Evolutionary conservation across 2,329 filamentous ascomycete genomes (phyloP).

Genomic region (Aureobasidium sp.): DNA sequence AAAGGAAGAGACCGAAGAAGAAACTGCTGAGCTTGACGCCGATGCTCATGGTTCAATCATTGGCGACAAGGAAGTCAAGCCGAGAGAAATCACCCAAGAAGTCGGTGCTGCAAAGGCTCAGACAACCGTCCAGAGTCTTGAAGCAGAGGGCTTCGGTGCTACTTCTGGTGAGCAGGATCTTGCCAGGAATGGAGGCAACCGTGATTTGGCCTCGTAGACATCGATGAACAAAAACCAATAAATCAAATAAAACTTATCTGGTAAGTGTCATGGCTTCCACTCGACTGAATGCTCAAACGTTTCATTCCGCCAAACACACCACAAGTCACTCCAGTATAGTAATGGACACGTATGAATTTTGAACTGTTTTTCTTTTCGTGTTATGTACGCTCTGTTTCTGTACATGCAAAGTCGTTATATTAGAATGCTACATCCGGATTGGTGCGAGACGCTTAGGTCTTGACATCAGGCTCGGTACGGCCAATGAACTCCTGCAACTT

Average conservation of each 20-base stretch:
- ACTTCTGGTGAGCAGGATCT: not conserved
- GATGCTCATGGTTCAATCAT: constrained; percentile 41
- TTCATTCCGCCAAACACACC: not conserved
- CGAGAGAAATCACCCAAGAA: constrained; percentile 44
- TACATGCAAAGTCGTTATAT: constrained; percentile 9
- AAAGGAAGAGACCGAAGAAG: not conserved
- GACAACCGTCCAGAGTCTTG: not conserved
- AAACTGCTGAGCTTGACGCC: not conserved
- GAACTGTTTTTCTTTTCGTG: constrained; percentile 2
- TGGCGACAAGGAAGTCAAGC: constrained; percentile 45
- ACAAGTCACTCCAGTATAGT: not conserved
- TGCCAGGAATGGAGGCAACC: not conserved
- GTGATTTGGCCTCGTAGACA: not conserved
- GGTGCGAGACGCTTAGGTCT: constrained; percentile 55
- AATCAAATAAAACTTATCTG: not conserved
- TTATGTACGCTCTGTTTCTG: not conserved
- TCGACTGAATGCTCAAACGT: too few species aligned
- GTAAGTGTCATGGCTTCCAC: not conserved
- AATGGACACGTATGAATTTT: not conserved
- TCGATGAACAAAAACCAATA: not conserved
- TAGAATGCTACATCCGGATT: not conserved
- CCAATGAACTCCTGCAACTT: constrained; percentile 92
- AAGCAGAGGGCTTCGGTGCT: not conserved
- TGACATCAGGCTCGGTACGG: constrained; percentile 88
- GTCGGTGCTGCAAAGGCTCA: constrained; percentile 16